phyloP scores from a whole-genome alignment of 805 yeast genomes.

The Candida maesae region DNA sequence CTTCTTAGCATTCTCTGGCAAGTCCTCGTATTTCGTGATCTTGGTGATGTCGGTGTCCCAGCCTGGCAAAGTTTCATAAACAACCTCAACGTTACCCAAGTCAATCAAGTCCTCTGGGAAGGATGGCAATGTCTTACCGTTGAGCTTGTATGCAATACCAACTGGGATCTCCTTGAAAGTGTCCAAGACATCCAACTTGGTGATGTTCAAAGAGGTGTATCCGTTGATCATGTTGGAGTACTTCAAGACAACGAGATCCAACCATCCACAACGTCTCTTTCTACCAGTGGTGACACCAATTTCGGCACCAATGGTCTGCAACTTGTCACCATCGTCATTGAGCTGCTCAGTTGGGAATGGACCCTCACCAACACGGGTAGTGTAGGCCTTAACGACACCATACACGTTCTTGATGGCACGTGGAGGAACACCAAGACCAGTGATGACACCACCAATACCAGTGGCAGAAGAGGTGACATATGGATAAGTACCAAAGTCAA shows the following conservation, averaged over 20 bases:
- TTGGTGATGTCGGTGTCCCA: slow-evolving; percentile 85
- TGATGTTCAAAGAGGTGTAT: slow-evolving; percentile 89
- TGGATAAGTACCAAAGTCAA: slow-evolving; percentile 98
- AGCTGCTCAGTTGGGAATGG: slow-evolving; percentile 98
- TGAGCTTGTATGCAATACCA: slow-evolving; percentile 76
- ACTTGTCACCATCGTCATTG: slow-evolving; percentile 77
- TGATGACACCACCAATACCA: slow-evolving; percentile 96
- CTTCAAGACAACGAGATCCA: slow-evolving; percentile 90
- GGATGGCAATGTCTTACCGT: slow-evolving; percentile 68
- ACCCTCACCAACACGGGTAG: slow-evolving; percentile 98
- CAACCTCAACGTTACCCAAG: slow-evolving; percentile 88
- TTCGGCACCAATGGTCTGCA: slow-evolving; percentile 93
- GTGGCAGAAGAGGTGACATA: slow-evolving; percentile 94
- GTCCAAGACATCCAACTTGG: slow-evolving; percentile 94
- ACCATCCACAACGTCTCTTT: slow-evolving; percentile 99
- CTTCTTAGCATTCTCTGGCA: slow-evolving; percentile 84
- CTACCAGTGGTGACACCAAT: slow-evolving; percentile 98
- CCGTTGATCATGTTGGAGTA: slow-evolving; percentile 92
- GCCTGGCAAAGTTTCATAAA: slow-evolving; percentile 88
- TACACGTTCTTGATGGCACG: slow-evolving; percentile 70
- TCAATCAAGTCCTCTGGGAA: slow-evolving; percentile 91
- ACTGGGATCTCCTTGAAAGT: slow-evolving; percentile 83
- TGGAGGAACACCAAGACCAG: slow-evolving; percentile 98
- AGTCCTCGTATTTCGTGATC: slow-evolving; percentile 63
- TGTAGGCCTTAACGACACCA: slow-evolving; percentile 98